A percentile compares a stretch with the other conserved stretches of the same genome.
Evolutionary conservation across 2,329 filamentous ascomycete species (phyloP).

Genomic region (Tolypocladium pustulatum): DNA sequence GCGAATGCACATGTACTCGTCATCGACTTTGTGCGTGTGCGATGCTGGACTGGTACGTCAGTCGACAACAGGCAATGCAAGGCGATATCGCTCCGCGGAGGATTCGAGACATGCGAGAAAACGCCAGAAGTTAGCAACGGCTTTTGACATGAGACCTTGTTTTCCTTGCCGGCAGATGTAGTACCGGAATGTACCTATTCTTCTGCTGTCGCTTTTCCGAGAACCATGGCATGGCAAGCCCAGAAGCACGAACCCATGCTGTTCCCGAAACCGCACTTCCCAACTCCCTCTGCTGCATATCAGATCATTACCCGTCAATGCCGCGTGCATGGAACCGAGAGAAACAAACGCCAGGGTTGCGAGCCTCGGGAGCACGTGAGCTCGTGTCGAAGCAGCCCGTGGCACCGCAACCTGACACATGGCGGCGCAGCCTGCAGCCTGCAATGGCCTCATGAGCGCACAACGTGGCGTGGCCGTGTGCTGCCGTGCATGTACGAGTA

Average conservation of each 20-base stretch:
- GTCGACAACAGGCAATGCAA: background rate
- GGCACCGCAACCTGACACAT: background rate
- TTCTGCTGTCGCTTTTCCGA: background rate
- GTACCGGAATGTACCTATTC: background rate
- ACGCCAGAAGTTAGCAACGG: background rate
- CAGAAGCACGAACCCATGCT: background rate
- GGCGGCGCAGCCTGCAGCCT: background rate
- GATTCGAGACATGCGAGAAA: background rate
- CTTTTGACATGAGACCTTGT: background rate
- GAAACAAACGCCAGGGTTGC: background rate
- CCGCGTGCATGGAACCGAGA: background rate
- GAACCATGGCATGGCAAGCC: background rate
- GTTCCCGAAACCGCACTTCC: background rate
- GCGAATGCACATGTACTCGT: background rate
- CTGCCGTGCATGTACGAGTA: background rate
- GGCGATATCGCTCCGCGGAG: background rate
- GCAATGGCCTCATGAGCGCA: background rate
- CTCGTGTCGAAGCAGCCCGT: conserved; percentile 2
- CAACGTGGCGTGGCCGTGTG: background rate
- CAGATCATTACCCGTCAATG: background rate
- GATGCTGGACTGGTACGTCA: background rate
- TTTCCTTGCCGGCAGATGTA: no score
- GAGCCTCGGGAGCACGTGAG: conserved; percentile 3
- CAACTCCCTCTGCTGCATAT: background rate
- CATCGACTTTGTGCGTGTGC: background rate